Evolutionary conservation across 1,284 basidiomycete species (phyloP), one percentile per base, ranked within the genome.

Genomic region (Cryptococcus hybrid): DNA sequence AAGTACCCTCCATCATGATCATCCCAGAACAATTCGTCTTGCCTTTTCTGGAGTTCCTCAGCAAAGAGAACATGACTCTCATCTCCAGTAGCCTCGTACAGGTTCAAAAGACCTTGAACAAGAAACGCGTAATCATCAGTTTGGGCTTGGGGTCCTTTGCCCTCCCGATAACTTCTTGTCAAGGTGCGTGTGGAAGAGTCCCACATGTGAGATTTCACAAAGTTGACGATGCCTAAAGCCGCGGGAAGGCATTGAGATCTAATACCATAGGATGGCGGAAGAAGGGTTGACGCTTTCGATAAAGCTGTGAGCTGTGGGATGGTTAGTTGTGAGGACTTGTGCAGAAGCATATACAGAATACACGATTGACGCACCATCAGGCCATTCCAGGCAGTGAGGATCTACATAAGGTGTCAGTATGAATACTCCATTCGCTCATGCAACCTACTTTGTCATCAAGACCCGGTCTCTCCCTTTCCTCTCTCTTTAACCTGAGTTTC

Each of bases 11-110:
- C 77, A n/a, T 61, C 69, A 18, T 74, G 62, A 1, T 66, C 49
- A 57, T 82, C 81, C 64, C 75, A 80, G 65, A 82, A 82, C 7
- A 80, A 63, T 55, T 78, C 74, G 55, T 82, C 79, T 56, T 80
- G 79, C 58, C 73, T 75, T 49, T 70, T 65, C 56, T 81, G 80
- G 36, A 82, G 65, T 6, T 67, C 65, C 9, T 77, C 64, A 3
- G 80, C 80, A 67, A 75, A 78, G 1, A 70, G 13, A 7, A 74
- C 59, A 51, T 79, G 71, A 13, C 69, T 63, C 49, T 79, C 77
- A 8, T 76, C 69, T 0, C 74, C 74, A n/a, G 73, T 76, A 0
- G 78, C 75, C 59, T 80, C 74, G 58, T 80, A 80, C 18, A 81
- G 58, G 54, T 80, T 77, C 3, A 80, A 56, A 30, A 75, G 62